These are phyloP conservation scores for Entomophthora muscae DNA, from an alignment of 371 early-diverging fungal species.

Conservation along the genomic window DNA sequence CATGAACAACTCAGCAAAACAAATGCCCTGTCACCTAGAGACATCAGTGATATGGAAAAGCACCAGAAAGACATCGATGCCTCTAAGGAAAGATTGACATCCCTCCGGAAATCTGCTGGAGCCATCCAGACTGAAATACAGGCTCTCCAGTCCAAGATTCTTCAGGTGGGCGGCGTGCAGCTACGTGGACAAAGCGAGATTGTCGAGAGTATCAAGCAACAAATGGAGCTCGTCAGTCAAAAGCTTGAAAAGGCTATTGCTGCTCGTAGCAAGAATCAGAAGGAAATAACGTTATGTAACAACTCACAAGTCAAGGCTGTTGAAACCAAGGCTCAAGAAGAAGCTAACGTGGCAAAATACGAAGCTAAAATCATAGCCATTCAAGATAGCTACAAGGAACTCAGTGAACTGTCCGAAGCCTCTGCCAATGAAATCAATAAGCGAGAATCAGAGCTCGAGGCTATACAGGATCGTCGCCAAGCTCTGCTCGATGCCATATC, in stretches of 20 bases:
- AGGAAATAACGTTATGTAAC: slow-evolving; percentile 44
- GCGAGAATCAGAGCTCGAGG: slow-evolving; percentile 19
- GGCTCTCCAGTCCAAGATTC: slow-evolving; percentile 65
- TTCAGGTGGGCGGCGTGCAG: slow-evolving; percentile 78
- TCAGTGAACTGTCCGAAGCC: slow-evolving; percentile 48
- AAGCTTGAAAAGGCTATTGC: slow-evolving; percentile 45
- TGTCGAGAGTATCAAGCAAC: slow-evolving; percentile 63
- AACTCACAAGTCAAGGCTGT: slow-evolving; percentile 23
- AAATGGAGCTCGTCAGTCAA: slow-evolving; percentile 40
- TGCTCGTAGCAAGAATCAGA: slow-evolving; percentile 52
- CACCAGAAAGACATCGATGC: slow-evolving; percentile 21
- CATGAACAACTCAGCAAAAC: background rate
- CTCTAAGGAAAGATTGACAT: slow-evolving; percentile 17
- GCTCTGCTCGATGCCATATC: slow-evolving; percentile 38
- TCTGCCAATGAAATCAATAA: slow-evolving; percentile 10
- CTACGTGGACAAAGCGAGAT: slow-evolving; percentile 69
- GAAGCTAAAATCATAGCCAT: slow-evolving; percentile 8
- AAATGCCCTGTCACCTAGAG: background rate
- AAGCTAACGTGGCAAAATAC: slow-evolving; percentile 17
- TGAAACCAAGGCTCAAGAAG: slow-evolving; percentile 26
- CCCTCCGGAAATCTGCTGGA: slow-evolving; percentile 22
- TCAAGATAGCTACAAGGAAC: slow-evolving; percentile 14
- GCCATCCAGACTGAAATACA: slow-evolving; percentile 45
- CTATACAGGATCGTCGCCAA: slow-evolving; percentile 45
- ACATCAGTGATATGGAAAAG: slow-evolving; percentile 19